Evolutionary conservation across 805 yeast species (phyloP).

Genomic region (Metschnikowia cerradonensis): DNA sequence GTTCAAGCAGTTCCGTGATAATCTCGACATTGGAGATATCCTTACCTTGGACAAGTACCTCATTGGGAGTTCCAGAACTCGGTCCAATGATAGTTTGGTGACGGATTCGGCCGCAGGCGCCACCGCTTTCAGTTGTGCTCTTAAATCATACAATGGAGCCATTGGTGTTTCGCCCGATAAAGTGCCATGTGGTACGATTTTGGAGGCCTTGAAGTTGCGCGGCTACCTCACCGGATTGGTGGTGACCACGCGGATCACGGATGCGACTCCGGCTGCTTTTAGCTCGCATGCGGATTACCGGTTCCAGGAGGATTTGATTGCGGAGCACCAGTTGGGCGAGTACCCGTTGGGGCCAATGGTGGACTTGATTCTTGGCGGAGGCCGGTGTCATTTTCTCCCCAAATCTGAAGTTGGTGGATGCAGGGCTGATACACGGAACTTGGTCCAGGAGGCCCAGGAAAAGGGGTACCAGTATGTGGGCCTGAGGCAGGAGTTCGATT

Average conservation of each 20-base stretch:
- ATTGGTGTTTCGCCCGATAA: constrained; percentile 73
- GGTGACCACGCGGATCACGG: constrained; percentile 88
- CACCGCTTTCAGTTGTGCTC: constrained; percentile 83
- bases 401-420: constrained; percentile 50
- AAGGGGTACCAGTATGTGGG: constrained; percentile 60
- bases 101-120: constrained; percentile 99
- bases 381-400: constrained; percentile 79
- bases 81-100: constrained; percentile 69
- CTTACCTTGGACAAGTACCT: constrained; percentile 63
- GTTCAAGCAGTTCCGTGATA: constrained; percentile 59
- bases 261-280: constrained; percentile 93
- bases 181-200: constrained; percentile 79
- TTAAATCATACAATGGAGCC: constrained; percentile 85
- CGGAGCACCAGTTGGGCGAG: constrained; percentile 79
- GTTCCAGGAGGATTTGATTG: constrained; percentile 78
- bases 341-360: constrained; percentile 76
- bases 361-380: constrained; percentile 88
- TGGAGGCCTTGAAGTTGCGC: constrained; percentile 79
- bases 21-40: constrained; percentile 50
- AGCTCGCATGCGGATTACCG: constrained; percentile 75
- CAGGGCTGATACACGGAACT: constrained; percentile 65
- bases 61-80: constrained; percentile 81
- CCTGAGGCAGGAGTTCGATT: constrained; percentile 56
- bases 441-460: constrained; percentile 57
- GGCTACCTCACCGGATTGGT: constrained; percentile 87